phyloP scores from a whole-genome alignment of 495 filamentous ascomycete species.

The Lasiosphaeria miniovina region DNA sequence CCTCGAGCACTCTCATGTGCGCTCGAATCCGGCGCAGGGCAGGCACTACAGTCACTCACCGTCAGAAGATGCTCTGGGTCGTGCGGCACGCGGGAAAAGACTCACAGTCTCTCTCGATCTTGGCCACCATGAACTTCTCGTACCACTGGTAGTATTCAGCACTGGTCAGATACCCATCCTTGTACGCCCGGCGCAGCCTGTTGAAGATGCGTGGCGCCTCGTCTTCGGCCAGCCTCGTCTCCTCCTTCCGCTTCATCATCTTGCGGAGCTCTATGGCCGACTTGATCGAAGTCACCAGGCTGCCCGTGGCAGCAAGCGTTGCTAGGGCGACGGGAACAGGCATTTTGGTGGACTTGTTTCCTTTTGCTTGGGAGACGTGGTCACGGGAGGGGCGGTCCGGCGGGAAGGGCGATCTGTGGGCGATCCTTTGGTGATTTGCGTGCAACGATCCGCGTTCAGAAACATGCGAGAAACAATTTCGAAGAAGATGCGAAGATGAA shows the following conservation, averaged over 20 bases:
- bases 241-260: conserved; percentile 23
- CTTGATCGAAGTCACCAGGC: conserved; percentile 27
- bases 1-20: conserved; percentile 18
- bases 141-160: conserved; percentile 23
- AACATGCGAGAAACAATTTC: too few species aligned
- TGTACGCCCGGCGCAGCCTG: conserved; percentile 19
- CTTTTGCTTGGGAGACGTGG: neutral
- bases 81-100: neutral
- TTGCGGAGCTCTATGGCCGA: conserved; percentile 26
- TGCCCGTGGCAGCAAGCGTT: conserved; percentile 23
- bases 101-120: conserved; percentile 24
- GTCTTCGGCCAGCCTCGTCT: conserved; percentile 18
- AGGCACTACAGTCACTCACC: conserved; percentile 3
- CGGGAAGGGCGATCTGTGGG: neutral
- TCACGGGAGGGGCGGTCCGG: neutral
- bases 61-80: neutral
- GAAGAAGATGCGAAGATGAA: too few species aligned
- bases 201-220: conserved; percentile 25
- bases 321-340: conserved; percentile 20
- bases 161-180: conserved; percentile 13
- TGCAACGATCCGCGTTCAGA: neutral
- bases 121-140: conserved; percentile 24
- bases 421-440: neutral
- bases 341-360: conserved; percentile 12
- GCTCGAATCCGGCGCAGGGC: conserved; percentile 20